Evolutionary conservation across 257 asterid species (phyloP).

Genomic region (Gentiana macrophylla): DNA sequence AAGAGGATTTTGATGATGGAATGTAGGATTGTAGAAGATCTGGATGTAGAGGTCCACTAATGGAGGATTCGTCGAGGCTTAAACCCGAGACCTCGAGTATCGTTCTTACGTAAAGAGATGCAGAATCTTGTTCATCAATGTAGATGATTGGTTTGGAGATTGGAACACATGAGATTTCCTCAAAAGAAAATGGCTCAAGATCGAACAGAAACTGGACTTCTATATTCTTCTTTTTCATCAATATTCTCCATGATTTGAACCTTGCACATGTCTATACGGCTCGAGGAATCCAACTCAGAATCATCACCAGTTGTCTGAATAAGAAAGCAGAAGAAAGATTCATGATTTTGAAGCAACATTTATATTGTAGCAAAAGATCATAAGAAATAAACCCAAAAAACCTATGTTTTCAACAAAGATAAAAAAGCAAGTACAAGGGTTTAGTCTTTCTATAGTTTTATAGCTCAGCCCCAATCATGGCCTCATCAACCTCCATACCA

Average conservation of each 20-base stretch:
- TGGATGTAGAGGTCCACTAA: slow-evolving; percentile 16
- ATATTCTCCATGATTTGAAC: slow-evolving; percentile 20
- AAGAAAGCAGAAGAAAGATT: slow-evolving; percentile 25
- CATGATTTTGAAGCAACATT: background rate
- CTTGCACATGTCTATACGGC: slow-evolving; percentile 26
- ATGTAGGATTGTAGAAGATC: slow-evolving; percentile 33
- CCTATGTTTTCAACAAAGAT: background rate
- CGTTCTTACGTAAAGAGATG: slow-evolving; percentile 37
- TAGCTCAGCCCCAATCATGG: no score
- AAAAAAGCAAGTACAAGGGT: slow-evolving; percentile 20
- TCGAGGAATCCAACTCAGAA: slow-evolving; percentile 26
- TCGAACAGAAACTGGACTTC: slow-evolving; percentile 69
- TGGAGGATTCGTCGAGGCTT: slow-evolving; percentile 33
- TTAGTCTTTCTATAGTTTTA: slow-evolving; percentile 8
- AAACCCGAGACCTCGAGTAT: slow-evolving; percentile 37
- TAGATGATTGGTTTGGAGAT: slow-evolving; percentile 9
- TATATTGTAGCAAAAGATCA: background rate
- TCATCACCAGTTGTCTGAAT: slow-evolving; percentile 23
- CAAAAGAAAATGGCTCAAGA: slow-evolving; percentile 40
- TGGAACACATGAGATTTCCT: slow-evolving; percentile 27
- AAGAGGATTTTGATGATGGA: slow-evolving; percentile 39
- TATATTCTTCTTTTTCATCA: slow-evolving; percentile 51
- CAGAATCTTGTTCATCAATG: slow-evolving; percentile 28
- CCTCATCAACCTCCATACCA: no score
- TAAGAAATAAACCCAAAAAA: background rate